Evolutionary conservation across 306 rosid genomes (phyloP), one percentile per base, ranked within the genome.

Genomic region (Sechiopsis laciniata): DNA sequence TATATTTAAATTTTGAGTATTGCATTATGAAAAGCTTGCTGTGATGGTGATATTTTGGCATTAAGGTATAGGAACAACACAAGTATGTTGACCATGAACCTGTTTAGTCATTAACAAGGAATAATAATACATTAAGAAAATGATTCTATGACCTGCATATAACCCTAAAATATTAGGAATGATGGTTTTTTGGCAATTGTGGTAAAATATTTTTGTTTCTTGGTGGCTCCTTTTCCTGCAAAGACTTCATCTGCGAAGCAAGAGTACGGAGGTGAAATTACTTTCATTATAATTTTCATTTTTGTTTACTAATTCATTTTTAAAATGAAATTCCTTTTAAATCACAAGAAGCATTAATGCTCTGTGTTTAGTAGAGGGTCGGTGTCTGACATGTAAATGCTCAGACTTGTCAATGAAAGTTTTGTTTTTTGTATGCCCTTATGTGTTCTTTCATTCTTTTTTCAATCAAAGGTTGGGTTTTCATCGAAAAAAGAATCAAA

Each of bases 141-240:
- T 35, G 24, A 37, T 63, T 62, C 8, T 7, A 32, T 35, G 6
- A 65, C 53, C 54, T 40, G 29, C 9, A 13, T 24, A 16, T 13
- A 60, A 29, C 12, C 11, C 0, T 45, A 45, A 45, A 67, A 20
- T 51, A 10, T 67, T 46, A 67, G 37, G 55, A 45, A 21, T 21
- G 55, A 67, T 37, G 40, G 2, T 45, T 4, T 46, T 48, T 46
- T 42, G 9, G 37, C 46, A 35, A 20, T 66, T 45, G 55, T 19
- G 72, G 17, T 19, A 17, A 66, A 45, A 17, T 66, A 19, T 37
- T 62, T 32, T 62, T 15, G 68, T 62, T 66, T 66, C 54, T 66
- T 66, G 56, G 16, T 63, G 51, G 50, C 51, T 63, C 51, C 50
- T 63, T 32, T 63, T 63, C 51, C 19, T 63, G 8, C 7, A 60